Base-by-base conservation (phyloP, 768 basidiomycete genomes). In the Hemileccinum impolitum region DNA sequence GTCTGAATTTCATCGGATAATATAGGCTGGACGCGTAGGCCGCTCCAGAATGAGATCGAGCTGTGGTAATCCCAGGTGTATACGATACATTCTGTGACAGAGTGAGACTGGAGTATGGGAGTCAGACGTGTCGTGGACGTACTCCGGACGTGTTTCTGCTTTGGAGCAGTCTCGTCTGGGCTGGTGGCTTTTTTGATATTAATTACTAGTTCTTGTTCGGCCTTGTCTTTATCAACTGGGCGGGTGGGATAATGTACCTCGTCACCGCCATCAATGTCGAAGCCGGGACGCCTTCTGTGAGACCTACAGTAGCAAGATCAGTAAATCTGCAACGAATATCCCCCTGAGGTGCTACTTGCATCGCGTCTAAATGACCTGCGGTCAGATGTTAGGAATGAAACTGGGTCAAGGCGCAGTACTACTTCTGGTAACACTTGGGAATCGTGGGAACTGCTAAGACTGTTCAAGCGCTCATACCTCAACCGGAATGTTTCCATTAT, bases 21-120 rank as follows among this genome's bases (percentile, higher is more conserved):
- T 60, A 99, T 96, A 36, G 96, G 96, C 55, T 97, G 95, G 2
- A 98, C 96, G 26, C 96, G 80, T 7, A 99, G 77, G 25, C 92
- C 93, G 59, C 91, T 93, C 96, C 96, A 99, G 67, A 98, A 97
- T 6, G 94, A 94, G 59, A 91, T 85, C 31, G 94, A 97, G 17
- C 94, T 90, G 62, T 97, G 94, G 63, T 98, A 98, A 69, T 99
- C 96, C 94, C 94, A 97, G 7, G 96, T 98, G 69, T 94, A 99
- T 21, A 98, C 91, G 66, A 99, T 97, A 61, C 90, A 92, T 75
- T 97, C 95, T 98, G 67, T 10, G 9, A 28, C 18, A 31, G 25
- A 9, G 42, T 69, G 41, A 67, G 51, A 42, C 48, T 23, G 25
- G 19, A 39, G 31, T 35, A 47, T 15, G 30, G 15, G 53, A 45